phyloP scores from a whole-genome alignment of 2,329 filamentous ascomycete genomes.

The Calonectria naviculata region DNA sequence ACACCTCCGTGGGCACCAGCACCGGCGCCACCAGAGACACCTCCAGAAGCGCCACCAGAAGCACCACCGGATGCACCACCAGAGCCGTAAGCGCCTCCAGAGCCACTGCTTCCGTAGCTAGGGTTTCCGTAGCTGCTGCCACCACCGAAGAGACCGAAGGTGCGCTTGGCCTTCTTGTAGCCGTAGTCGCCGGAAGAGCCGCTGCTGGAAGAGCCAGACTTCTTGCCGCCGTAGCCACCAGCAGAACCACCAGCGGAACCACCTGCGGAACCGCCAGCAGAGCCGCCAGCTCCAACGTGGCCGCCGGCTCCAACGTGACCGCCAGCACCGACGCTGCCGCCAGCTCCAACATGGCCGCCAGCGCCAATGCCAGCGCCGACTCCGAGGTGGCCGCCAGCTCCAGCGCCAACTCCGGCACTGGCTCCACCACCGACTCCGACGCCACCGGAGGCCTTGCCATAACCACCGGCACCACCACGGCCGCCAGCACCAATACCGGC shows the following conservation, averaged over 20 bases:
- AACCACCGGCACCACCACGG: neutral
- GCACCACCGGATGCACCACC: neutral
- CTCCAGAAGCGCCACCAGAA: neutral
- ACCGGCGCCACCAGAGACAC: neutral
- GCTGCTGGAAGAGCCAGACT: neutral
- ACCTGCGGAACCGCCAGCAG: neutral
- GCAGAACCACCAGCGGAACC: neutral
- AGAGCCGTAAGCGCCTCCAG: neutral
- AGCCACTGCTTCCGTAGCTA: neutral
- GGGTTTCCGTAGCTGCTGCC: neutral
- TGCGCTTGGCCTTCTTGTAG: neutral
- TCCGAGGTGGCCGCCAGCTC: neutral
- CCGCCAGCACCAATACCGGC: neutral
- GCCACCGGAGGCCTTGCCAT: neutral
- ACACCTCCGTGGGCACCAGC: neutral
- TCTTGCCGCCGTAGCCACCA: neutral
- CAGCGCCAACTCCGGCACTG: neutral
- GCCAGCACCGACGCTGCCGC: neutral
- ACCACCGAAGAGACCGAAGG: neutral
- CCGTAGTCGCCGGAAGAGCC: neutral
- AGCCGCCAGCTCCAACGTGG: neutral
- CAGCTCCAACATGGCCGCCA: neutral
- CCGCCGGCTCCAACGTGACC: neutral
- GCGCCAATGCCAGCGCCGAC: neutral
- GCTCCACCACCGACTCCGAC: neutral